Evolutionary conservation across 2,329 filamentous ascomycete species (phyloP).

Genomic region (Xylariaceae sp.): DNA sequence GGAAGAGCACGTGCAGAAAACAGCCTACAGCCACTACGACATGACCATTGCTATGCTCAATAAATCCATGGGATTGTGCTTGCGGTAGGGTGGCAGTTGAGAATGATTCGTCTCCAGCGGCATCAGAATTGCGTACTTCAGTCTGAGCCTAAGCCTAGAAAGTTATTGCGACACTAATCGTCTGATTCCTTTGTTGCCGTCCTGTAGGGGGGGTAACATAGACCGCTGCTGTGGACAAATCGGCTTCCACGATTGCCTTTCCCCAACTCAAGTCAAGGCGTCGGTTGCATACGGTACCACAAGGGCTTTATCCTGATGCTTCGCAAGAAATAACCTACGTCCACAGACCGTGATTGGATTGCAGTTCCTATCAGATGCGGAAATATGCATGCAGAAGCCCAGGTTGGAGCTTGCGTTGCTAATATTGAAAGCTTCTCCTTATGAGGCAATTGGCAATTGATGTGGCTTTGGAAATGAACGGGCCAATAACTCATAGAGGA

Average conservation of each 20-base stretch:
- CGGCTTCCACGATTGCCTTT: conserved; percentile 8
- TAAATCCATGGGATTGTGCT: conserved; percentile 71
- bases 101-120: background rate
- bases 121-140: background rate
- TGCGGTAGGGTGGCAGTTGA: conserved; percentile 48
- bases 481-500: no score
- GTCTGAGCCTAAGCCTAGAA: conserved; percentile 7
- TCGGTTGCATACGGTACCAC: conserved; percentile 11
- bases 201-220: conserved; percentile 1
- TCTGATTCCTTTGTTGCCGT: conserved; percentile 4
- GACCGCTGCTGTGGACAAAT: conserved; percentile 10
- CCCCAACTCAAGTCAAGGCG: conserved; percentile 7
- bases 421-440: conserved; percentile 2
- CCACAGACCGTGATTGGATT: background rate
- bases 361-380: background rate
- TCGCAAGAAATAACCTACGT: conserved; percentile 15
- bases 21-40: conserved; percentile 66
- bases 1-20: conserved; percentile 31
- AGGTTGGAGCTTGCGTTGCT: background rate
- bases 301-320: background rate
- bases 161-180: conserved; percentile 3
- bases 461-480: no score
- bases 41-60: conserved; percentile 76
- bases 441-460: background rate
- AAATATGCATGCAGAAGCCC: conserved; percentile 10